These are phyloP conservation scores for Stemphylium beticola DNA, from an alignment of 2,329 filamentous ascomycete species.

Conservation along the genomic window DNA sequence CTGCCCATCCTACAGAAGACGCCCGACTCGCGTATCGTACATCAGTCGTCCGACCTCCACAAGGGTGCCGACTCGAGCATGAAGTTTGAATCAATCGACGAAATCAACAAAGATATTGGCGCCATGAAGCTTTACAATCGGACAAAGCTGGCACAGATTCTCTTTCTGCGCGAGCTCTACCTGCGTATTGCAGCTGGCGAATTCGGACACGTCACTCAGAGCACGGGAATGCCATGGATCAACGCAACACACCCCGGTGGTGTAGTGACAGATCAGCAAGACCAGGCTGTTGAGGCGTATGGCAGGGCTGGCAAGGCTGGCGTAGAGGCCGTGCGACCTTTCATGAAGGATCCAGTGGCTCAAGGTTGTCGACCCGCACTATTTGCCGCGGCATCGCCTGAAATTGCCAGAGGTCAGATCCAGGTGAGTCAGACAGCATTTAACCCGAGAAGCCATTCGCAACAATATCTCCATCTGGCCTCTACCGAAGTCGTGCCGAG, in stretches of 20 bases:
- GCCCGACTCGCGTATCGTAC: conserved; percentile 55
- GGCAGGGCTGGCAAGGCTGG: conserved; percentile 55
- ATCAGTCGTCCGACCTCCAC: conserved; percentile 59
- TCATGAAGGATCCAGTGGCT: conserved; percentile 59
- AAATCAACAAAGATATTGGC: conserved; percentile 59
- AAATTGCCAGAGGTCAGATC: conserved; percentile 53
- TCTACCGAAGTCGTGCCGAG: no score
- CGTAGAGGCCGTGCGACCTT: conserved; percentile 52
- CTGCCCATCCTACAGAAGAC: conserved; percentile 55
- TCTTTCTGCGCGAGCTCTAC: conserved; percentile 54
- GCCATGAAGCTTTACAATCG: conserved; percentile 57
- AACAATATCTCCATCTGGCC: not conserved
- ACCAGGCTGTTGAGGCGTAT: conserved; percentile 59
- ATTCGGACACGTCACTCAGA: conserved; percentile 39
- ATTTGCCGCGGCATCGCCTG: conserved; percentile 56
- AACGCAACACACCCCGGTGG: conserved; percentile 59
- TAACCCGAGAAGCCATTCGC: not conserved
- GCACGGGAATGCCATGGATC: conserved; percentile 53
- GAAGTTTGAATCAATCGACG: conserved; percentile 53
- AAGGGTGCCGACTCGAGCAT: conserved; percentile 47
- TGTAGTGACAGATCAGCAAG: conserved; percentile 56
- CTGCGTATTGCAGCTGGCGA: conserved; percentile 43
- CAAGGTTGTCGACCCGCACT: conserved; percentile 56
- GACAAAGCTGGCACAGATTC: conserved; percentile 58
- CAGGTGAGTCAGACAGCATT: conserved; percentile 17